These are phyloP conservation scores for Schizophyllum amplum DNA, from an alignment of 1,284 basidiomycete species.

Conservation along the genomic window DNA sequence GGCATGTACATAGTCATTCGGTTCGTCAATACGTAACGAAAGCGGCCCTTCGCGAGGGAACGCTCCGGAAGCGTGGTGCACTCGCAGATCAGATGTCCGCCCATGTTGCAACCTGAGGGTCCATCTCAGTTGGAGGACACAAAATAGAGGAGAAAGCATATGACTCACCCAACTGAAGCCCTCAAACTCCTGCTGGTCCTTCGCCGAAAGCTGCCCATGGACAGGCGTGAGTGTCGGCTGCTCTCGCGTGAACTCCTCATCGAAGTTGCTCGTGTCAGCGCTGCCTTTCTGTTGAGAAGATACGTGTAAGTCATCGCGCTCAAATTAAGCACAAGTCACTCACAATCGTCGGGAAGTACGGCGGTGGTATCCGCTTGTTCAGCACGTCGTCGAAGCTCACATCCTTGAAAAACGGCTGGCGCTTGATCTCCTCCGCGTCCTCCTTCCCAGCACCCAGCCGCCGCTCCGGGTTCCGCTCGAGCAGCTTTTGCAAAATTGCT, in stretches of 20 bases:
- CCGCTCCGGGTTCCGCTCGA: constrained; percentile 88
- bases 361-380: constrained; percentile 93
- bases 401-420: constrained; percentile 97
- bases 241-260: constrained; percentile 95
- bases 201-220: constrained; percentile 86
- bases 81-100: constrained; percentile 44
- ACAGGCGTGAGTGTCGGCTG: constrained; percentile 98
- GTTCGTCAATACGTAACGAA: too few relatives aligned
- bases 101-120: constrained; percentile 61
- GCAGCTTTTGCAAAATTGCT: constrained; percentile 90
- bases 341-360: constrained; percentile 95
- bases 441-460: constrained; percentile 91
- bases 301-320: constrained; percentile 9
- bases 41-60: too few relatives aligned
- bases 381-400: constrained; percentile 95
- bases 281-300: constrained; percentile 53
- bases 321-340: constrained; percentile 22
- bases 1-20: too few relatives aligned
- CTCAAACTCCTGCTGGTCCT: constrained; percentile 93
- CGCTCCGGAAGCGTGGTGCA: not conserved
- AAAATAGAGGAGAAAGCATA: not conserved
- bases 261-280: constrained; percentile 85
- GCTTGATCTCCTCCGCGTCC: constrained; percentile 97
- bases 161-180: constrained; percentile 84
- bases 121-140: not conserved